Evolutionary conservation across 2,329 filamentous ascomycete species (phyloP), one percentile per base, ranked within the genome.

Genomic region (Lasiodiplodia theobromae): DNA sequence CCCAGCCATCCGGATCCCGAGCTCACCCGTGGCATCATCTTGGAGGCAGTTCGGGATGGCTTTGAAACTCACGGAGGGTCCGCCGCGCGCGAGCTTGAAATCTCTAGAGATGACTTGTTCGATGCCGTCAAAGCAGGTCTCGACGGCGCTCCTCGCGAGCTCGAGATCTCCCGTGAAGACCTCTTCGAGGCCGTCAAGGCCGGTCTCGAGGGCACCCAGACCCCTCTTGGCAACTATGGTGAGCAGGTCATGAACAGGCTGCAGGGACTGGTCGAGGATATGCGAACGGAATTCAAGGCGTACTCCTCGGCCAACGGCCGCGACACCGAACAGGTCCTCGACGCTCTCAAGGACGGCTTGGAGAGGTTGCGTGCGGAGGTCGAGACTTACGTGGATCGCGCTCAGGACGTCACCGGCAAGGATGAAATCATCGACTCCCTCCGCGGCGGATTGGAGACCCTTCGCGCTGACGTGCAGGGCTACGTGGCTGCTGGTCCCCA

Each of bases 251-350:
- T 90, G 66, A 80, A 86, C 62, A 86, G 86, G 53, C 83, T 91
- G 58, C 85, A 89, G 67, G 83, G 85, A 37, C 80, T 90, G 44
- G 80, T 90, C 28, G 84, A 88, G 47, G 85, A 85, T 51, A 89
- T 91, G 83, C 88, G 87, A 68, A 82, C 82, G 5, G 88, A 90
- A 72, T 88, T 91, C 77, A 94, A 94, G 77, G 88, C 95, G 73
- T 95, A 93, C 72, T 90, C 93, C 23, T 88, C 92, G 3, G 90
- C 91, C 70, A 92, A 89, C 73, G 92, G 91, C 51, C 87, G 89
- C 69, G 93, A 96, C 76, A 95, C 93, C 0, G 94, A 97, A 77
- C 93, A 97, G 77, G 89, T 97, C 14, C 84, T 97, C 4, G 92
- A 96, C 77, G 92, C 93, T 0, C 90, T 96, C 53, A 95, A 93